Percentiles rank a stretch among this genome's conserved stretches.
Conservation (phyloP, 306 rosid species). For the Acacia acuminata region DNA sequence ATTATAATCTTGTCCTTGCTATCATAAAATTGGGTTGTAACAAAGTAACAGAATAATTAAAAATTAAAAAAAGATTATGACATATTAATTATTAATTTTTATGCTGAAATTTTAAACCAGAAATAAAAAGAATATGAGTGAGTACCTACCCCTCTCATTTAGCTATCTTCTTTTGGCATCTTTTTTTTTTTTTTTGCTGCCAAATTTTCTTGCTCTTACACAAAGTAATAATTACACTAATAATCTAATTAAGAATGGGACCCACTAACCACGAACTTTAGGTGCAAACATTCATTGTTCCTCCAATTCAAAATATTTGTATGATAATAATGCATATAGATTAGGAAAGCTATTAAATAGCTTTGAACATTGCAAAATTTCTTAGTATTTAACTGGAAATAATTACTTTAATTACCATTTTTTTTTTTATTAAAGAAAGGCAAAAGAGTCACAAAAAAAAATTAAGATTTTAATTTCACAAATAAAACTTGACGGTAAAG, state of each 20-base stretch:
- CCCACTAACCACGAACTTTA: neutral
- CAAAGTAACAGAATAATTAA: neutral
- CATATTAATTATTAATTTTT: neutral
- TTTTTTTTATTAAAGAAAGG: no score
- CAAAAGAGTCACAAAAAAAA: no score
- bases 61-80: neutral
- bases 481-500: no score
- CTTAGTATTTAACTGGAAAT: no score
- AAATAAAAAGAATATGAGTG: neutral
- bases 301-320: neutral
- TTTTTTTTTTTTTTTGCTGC: conserved; percentile 36
- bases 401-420: no score
- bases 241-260: neutral
- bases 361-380: no score
- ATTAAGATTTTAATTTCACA: no score
- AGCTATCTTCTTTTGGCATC: neutral
- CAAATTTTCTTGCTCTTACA: conserved; percentile 39
- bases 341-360: no score
- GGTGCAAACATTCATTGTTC: neutral
- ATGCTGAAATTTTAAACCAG: neutral
- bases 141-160: conserved; percentile 10
- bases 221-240: conserved; percentile 19
- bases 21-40: neutral
- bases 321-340: no score
- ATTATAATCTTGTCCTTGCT: neutral